Base-by-base conservation (phyloP, 2,329 filamentous ascomycete species). In the Colletotrichum sp. region DNA sequence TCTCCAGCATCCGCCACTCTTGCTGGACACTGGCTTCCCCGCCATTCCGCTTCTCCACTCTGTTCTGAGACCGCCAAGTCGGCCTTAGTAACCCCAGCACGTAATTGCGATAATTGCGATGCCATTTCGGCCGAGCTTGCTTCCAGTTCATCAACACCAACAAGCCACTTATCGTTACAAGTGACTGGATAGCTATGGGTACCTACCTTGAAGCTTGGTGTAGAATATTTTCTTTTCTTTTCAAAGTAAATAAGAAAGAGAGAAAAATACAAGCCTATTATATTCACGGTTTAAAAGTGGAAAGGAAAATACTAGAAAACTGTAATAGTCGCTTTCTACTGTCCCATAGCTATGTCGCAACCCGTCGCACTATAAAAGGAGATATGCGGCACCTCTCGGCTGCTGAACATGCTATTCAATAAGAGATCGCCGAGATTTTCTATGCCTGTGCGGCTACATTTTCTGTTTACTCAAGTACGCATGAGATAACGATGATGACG, bases 1-100 rank as follows among this genome's bases (percentile, higher is more conserved):
- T 62, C 24, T 63, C 8, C 67, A 71, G 39, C 9, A 30, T 13
- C 68, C 49, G 68, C 68, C 34, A 24, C 59, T 36, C 52, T 24
- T 30, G 16, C 71, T 21, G 59, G n/a, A 71, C 18, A 28, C 15
- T 49, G 39, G 4, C 44, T 44, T 65, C 66, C 67, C 71, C 34
- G 71, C 67, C 71, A 71, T 57, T 26, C 71, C 59, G 28, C 52
- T 49, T 72, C 69, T 34, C 67, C 69, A 63, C 72, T 72, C 26
- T 62, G 55, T 5, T 71, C 57, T 71, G 67, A 55, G 62, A 72
- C 62, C 49, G 52, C 72, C 52, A 71, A 72, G 69, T 75, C 72
- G 62, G 62, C 18, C 62, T 62, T 39, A 63, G 44, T 52, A 24
- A 15, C 21, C 55, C 55, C 30, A n/a, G 16, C 34, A 52, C 52